Conservation (phyloP, 257 asterid genomes). For the Nicotiana noctiflora region DNA sequence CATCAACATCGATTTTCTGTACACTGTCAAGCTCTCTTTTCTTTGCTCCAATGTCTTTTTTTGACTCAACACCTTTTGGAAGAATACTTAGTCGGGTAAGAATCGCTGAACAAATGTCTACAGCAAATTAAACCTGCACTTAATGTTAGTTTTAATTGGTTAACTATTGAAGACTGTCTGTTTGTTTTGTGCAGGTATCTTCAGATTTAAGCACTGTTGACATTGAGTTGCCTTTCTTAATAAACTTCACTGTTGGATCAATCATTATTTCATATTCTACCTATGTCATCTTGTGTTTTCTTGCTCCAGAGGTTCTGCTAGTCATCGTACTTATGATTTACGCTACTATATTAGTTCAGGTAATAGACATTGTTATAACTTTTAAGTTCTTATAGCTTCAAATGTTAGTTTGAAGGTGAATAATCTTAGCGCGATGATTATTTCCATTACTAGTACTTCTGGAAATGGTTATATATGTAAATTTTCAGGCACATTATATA, state of each 20-base stretch:
- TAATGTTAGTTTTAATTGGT: not conserved
- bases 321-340: not conserved
- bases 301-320: not conserved
- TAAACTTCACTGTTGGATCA: not conserved
- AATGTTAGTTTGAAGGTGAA: not conserved
- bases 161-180: not conserved
- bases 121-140: too few species aligned
- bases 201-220: conserved; percentile 76
- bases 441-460: too few species aligned
- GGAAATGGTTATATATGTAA: too few species aligned
- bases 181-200: conserved; percentile 49
- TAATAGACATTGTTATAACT: not conserved
- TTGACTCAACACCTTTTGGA: conserved; percentile 87
- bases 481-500: too few species aligned
- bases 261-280: not conserved
- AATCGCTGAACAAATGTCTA: not conserved
- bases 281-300: not conserved
- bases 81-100: conserved; percentile 81
- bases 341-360: not conserved
- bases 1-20: conserved; percentile 61
- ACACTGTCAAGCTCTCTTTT: conserved; percentile 54
- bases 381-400: not conserved
- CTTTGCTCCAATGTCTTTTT: conserved; percentile 90
- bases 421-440: not conserved
- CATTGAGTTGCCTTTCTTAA: conserved; percentile 59